These are phyloP conservation scores for Sordariomycetes sp. DNA, from an alignment of 2,329 filamentous ascomycete genomes.

Conservation along the genomic window DNA sequence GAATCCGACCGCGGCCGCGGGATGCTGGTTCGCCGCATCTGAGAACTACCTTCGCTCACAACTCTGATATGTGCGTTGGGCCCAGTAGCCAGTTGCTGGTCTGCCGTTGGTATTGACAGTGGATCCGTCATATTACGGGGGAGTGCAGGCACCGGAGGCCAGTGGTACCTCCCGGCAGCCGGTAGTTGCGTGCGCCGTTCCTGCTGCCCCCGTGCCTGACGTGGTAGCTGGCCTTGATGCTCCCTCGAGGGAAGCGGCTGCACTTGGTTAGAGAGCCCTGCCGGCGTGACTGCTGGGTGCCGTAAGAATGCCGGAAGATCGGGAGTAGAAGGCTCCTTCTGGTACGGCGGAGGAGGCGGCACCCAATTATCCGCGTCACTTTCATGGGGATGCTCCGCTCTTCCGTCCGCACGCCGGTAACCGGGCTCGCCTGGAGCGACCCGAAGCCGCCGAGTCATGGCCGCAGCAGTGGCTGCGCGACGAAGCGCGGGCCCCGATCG, in stretches of 20 bases:
- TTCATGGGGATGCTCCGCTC: conserved; percentile 65
- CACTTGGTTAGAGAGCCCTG: conserved; percentile 7
- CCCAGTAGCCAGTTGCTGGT: background rate
- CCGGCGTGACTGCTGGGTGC: conserved; percentile 27
- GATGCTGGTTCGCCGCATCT: background rate
- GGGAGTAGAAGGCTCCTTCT: conserved; percentile 42
- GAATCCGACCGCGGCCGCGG: background rate
- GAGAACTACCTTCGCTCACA: background rate
- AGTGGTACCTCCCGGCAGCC: background rate
- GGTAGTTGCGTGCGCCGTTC: background rate
- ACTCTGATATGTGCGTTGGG: background rate
- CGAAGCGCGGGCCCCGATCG: conserved; percentile 58
- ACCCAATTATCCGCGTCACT: conserved; percentile 85
- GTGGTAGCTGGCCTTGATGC: background rate
- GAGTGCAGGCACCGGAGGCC: background rate
- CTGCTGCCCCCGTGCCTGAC: background rate
- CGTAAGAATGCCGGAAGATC: conserved; percentile 43
- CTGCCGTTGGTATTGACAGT: background rate
- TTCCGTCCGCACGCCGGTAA: conserved; percentile 56
- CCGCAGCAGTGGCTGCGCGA: conserved; percentile 64
- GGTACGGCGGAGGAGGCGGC: conserved; percentile 71
- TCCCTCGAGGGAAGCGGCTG: background rate
- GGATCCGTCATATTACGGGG: background rate
- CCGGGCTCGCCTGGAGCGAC: conserved; percentile 42
- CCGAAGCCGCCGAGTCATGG: conserved; percentile 55